Percentiles rank a stretch among this genome's conserved stretches.
phyloP scores from a whole-genome alignment of 225 moss, liverwort and hornwort genomes.

The Marchantia polymorpha region DNA sequence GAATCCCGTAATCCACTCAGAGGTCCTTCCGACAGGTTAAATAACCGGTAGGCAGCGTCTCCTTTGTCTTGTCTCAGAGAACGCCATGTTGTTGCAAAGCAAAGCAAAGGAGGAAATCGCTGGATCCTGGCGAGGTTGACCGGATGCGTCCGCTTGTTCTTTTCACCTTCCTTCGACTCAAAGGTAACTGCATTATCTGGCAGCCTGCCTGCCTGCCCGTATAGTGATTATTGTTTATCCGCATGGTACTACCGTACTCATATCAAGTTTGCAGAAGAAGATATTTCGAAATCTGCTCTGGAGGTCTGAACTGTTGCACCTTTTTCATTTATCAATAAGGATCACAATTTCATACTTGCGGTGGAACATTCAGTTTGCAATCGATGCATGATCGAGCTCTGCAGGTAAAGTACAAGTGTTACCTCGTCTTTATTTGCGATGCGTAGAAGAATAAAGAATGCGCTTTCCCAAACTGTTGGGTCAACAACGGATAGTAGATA shows the following conservation, averaged over 20 bases:
- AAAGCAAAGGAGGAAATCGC: too few species aligned
- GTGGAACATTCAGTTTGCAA: too few species aligned
- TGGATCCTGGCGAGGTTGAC: neutral
- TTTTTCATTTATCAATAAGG: too few species aligned
- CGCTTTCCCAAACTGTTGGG: too few species aligned
- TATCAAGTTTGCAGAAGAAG: neutral
- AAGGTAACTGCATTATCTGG: conserved; percentile 4
- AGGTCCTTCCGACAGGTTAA: neutral
- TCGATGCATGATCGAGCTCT: too few species aligned
- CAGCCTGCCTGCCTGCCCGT: neutral
- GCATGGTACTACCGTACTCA: conserved; percentile 3
- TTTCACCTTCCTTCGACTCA: neutral
- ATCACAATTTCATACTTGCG: too few species aligned
- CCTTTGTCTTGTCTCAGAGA: neutral
- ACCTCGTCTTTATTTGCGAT: too few species aligned
- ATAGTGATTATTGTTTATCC: neutral
- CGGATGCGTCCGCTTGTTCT: neutral
- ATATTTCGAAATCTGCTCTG: too few species aligned
- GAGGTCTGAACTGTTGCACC: too few species aligned
- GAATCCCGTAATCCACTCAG: neutral
- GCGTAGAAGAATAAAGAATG: too few species aligned
- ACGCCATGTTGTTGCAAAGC: neutral
- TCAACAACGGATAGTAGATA: too few species aligned
- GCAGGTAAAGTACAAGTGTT: too few species aligned
- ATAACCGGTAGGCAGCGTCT: neutral